These are phyloP conservation scores for Herpotrichia juniperi DNA, from an alignment of 2,329 filamentous ascomycete genomes.

Conservation along the genomic window DNA sequence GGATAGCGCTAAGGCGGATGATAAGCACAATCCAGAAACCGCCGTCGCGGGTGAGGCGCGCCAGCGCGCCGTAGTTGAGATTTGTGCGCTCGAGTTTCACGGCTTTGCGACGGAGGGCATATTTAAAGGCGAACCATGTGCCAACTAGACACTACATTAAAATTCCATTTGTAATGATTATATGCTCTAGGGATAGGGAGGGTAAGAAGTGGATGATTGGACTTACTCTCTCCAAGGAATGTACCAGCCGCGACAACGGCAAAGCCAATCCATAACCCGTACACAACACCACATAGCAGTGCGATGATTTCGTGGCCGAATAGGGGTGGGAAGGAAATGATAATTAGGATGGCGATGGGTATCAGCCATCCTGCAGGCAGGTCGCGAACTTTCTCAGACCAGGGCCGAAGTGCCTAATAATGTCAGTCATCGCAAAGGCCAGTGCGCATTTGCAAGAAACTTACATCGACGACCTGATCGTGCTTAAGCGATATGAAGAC, in stretches of 20 bases:
- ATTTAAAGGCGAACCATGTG: constrained; percentile 44
- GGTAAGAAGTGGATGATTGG: neutral
- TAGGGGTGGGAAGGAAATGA: constrained; percentile 43
- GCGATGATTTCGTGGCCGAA: constrained; percentile 44
- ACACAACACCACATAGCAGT: constrained; percentile 42
- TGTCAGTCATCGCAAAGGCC: constrained; percentile 11
- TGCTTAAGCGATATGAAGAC: constrained; percentile 36
- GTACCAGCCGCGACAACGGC: constrained; percentile 41
- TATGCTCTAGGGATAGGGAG: too few relatives aligned
- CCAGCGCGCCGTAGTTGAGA: constrained; percentile 44
- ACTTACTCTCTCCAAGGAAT: constrained; percentile 41
- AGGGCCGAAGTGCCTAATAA: constrained; percentile 37
- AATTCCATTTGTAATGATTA: too few relatives aligned
- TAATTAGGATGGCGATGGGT: constrained; percentile 38
- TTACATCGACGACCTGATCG: constrained; percentile 38
- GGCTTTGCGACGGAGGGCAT: constrained; percentile 36
- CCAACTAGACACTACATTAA: constrained; percentile 30
- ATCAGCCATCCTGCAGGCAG: constrained; percentile 44
- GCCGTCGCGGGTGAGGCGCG: constrained; percentile 40
- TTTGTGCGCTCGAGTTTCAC: constrained; percentile 41
- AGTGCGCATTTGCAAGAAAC: constrained; percentile 4
- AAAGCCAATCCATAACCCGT: constrained; percentile 42
- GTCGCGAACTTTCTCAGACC: constrained; percentile 41
- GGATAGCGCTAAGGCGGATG: constrained; percentile 42
- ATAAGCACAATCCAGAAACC: constrained; percentile 42